phyloP scores from a whole-genome alignment of 1,139 yeast species.

The Lodderomyces jiufengensis region DNA sequence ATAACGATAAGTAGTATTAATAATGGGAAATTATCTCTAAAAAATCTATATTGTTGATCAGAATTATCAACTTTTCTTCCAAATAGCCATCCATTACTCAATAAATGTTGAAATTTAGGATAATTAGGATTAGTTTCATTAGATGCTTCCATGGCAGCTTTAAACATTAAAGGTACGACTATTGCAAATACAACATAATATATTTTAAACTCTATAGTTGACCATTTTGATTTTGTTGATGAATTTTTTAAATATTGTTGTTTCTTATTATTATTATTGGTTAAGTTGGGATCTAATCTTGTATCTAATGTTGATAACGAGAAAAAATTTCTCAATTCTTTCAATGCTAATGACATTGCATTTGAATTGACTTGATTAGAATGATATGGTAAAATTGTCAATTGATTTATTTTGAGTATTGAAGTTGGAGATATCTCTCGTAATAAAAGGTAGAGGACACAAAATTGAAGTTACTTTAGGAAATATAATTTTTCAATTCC shows the following conservation, averaged over 20 bases:
- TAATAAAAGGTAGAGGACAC: too few species aligned
- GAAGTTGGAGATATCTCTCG: too few species aligned
- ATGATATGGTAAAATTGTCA: too few species aligned
- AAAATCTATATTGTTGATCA: constrained; percentile 83
- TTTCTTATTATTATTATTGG: constrained; percentile 37
- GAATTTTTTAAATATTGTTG: constrained; percentile 43
- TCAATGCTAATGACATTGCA: constrained; percentile 15
- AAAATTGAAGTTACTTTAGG: too few species aligned
- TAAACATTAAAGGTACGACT: constrained; percentile 78
- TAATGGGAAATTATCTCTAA: constrained; percentile 73
- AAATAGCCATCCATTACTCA: constrained; percentile 72
- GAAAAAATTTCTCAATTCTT: constrained; percentile 43
- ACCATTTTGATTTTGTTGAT: constrained; percentile 60
- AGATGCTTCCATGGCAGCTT: constrained; percentile 79
- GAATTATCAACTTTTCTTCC: constrained; percentile 86
- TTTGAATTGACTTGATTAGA: too few species aligned
- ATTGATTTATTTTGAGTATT: too few species aligned
- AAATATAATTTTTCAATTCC: too few species aligned
- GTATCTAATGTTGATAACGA: constrained; percentile 76
- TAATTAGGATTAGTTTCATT: constrained; percentile 77
- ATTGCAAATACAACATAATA: constrained; percentile 61
- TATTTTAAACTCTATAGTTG: constrained; percentile 65
- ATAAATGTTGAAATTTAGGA: constrained; percentile 52
- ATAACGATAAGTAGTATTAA: constrained; percentile 49
- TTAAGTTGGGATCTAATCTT: constrained; percentile 54